These are phyloP conservation scores for Cajanus cajan DNA, from an alignment of 306 rosid species.

Conservation along the genomic window DNA sequence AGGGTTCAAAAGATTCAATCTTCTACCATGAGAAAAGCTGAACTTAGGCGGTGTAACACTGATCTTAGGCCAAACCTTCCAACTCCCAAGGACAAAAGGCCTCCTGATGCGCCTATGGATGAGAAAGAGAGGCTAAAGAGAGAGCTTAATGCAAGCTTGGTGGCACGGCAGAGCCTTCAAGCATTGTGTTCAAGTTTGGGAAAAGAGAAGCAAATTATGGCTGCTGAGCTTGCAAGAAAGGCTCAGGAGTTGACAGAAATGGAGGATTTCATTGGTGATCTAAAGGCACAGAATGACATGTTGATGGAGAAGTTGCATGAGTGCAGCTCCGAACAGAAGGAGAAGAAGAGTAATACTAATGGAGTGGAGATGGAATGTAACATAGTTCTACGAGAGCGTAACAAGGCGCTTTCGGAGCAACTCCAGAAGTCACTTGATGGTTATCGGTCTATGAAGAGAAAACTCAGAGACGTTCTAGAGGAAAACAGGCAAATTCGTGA, in stretches of 20 bases:
- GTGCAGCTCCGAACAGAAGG: constrained; percentile 49
- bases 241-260: constrained; percentile 67
- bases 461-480: constrained; percentile 48
- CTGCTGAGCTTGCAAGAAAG: constrained; percentile 73
- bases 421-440: constrained; percentile 72
- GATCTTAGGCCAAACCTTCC: constrained; percentile 62
- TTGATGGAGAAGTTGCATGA: constrained; percentile 58
- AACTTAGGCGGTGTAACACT: constrained; percentile 75
- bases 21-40: constrained; percentile 47
- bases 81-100: constrained; percentile 49
- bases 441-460: constrained; percentile 62
- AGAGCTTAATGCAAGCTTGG: constrained; percentile 70
- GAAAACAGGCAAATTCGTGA: constrained; percentile 45
- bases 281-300: constrained; percentile 70
- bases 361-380: constrained; percentile 50
- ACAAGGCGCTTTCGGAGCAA: constrained; percentile 63
- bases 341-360: constrained; percentile 30
- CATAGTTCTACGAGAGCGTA: constrained; percentile 58
- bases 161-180: constrained; percentile 78
- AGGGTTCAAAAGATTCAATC: constrained; percentile 60
- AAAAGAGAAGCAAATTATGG: constrained; percentile 92
- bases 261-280: constrained; percentile 74
- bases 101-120: constrained; percentile 49
- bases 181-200: constrained; percentile 90
- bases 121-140: constrained; percentile 75